phyloP scores from a whole-genome alignment of 108 stramenopile genomes.

The Mayamaea pseudoterrestris region DNA sequence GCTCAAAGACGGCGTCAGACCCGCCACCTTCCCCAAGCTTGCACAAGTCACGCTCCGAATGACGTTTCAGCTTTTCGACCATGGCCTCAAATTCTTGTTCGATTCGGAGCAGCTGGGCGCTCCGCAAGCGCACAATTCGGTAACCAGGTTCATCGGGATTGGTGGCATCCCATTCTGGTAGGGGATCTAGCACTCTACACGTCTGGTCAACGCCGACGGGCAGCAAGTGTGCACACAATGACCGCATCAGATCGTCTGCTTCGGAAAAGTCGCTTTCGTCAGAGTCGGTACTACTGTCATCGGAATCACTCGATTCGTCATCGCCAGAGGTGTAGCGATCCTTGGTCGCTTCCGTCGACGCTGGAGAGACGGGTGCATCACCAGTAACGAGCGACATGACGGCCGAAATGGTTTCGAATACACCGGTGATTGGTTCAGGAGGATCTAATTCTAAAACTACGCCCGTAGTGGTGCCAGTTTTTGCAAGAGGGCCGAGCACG shows the following conservation, averaged over 20 bases:
- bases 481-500: slow-evolving; percentile 61
- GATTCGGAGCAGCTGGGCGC: slow-evolving; percentile 39
- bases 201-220: slow-evolving; percentile 40
- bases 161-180: slow-evolving; percentile 56
- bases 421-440: background rate
- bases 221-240: slow-evolving; percentile 56
- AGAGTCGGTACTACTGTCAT: background rate
- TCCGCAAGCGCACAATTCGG: slow-evolving; percentile 52
- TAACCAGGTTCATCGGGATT: slow-evolving; percentile 74
- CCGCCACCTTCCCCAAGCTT: slow-evolving; percentile 7
- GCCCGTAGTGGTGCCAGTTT: slow-evolving; percentile 59
- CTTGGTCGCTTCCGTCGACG: slow-evolving; percentile 1
- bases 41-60: slow-evolving; percentile 9
- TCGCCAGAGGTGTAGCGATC: slow-evolving; percentile 9
- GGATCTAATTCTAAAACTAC: slow-evolving; percentile 39
- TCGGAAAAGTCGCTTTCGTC: slow-evolving; percentile 10
- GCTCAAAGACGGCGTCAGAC: slow-evolving; percentile 31
- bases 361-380: background rate
- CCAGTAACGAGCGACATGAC: background rate
- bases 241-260: slow-evolving; percentile 50
- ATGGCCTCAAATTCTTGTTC: slow-evolving; percentile 59
- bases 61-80: slow-evolving; percentile 12
- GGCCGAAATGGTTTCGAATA: background rate
- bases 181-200: slow-evolving; percentile 7
- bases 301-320: background rate